A percentile compares a stretch with the other conserved stretches of the same genome.
Conservation (phyloP, 2,329 filamentous ascomycete species). For the Cordyceps cicadae region DNA sequence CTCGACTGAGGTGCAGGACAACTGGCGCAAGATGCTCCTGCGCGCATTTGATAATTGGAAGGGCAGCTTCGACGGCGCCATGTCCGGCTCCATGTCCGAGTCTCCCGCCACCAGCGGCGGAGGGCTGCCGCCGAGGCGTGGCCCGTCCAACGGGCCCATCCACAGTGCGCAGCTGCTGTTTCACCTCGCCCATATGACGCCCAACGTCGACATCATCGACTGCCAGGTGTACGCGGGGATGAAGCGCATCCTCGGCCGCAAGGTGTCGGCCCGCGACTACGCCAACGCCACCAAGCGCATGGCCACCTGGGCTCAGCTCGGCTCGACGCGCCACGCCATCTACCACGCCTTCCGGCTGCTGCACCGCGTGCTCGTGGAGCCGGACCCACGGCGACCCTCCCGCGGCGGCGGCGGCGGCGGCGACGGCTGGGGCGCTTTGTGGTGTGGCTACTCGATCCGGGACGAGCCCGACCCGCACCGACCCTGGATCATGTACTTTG, state of each 20-base stretch:
- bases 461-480: conserved; percentile 76
- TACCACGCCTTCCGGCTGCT: conserved; percentile 80
- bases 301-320: conserved; percentile 68
- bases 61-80: conserved; percentile 66
- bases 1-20: conserved; percentile 55
- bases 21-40: conserved; percentile 70
- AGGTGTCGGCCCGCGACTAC: conserved; percentile 69
- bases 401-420: conserved; percentile 19
- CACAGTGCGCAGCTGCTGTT: conserved; percentile 75
- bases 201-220: conserved; percentile 82
- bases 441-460: conserved; percentile 58
- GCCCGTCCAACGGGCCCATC: conserved; percentile 54
- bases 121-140: conserved; percentile 32
- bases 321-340: conserved; percentile 70
- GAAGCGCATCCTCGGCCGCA: conserved; percentile 65
- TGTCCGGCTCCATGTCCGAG: conserved; percentile 34
- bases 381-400: conserved; percentile 23
- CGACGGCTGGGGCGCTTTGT: background rate
- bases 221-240: conserved; percentile 84
- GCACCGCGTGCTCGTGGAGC: conserved; percentile 60
- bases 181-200: conserved; percentile 79
- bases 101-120: conserved; percentile 12
- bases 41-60: conserved; percentile 84
- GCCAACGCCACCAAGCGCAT: conserved; percentile 65
- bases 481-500: conserved; percentile 87